Percentiles rank a stretch among this genome's conserved stretches.
phyloP scores from a whole-genome alignment of 257 asterid genomes.

The Coffea eugenioides region DNA sequence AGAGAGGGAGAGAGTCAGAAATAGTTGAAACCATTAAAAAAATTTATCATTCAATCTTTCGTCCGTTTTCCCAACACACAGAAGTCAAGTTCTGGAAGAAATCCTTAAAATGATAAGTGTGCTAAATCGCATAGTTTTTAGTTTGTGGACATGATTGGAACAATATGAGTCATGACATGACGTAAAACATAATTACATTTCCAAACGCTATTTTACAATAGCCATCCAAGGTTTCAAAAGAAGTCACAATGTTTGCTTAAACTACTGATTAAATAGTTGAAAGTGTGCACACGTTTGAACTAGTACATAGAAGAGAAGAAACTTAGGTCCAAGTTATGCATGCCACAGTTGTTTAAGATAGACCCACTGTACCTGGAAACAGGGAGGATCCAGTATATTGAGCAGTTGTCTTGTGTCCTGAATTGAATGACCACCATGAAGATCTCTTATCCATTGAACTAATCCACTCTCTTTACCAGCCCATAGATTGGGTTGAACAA shows the following conservation, averaged over 20 bases:
- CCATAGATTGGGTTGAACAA: background rate
- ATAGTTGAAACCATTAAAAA: background rate
- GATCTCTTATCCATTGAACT: background rate
- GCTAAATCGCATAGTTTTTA: background rate
- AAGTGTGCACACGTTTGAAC: background rate
- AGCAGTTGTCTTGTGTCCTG: background rate
- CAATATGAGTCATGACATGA: background rate
- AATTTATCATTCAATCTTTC: background rate
- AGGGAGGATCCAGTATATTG: background rate
- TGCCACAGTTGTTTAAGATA: background rate
- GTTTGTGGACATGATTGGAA: background rate
- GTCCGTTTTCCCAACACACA: background rate
- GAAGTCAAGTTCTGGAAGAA: background rate
- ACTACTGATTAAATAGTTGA: background rate
- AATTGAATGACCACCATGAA: background rate
- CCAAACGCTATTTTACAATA: background rate
- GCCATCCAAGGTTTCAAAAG: background rate
- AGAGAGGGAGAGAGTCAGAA: background rate
- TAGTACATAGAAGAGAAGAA: background rate
- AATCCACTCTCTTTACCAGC: background rate
- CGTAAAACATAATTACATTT: background rate
- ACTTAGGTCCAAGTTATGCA: background rate
- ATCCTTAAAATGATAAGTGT: background rate
- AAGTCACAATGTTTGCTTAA: background rate
- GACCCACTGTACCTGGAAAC: background rate